phyloP scores from a whole-genome alignment of 2,329 filamentous ascomycete genomes.

The Aspergillus ochraceoroseus region DNA sequence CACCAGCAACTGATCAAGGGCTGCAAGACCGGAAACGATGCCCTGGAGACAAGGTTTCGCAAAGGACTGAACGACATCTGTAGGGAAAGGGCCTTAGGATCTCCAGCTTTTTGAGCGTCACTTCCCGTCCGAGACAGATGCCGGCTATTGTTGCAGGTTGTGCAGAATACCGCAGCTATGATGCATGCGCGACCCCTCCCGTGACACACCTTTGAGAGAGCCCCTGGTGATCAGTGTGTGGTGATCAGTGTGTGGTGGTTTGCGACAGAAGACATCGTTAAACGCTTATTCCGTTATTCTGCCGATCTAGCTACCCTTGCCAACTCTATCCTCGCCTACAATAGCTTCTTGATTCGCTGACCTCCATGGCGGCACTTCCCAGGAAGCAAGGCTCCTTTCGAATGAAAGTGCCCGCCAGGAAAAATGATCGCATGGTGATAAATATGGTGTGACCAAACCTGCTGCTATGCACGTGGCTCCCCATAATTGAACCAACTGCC shows the following conservation, averaged over 20 bases:
- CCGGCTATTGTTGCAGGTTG: constrained; percentile 11
- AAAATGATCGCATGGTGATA: constrained; percentile 20
- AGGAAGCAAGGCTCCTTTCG: constrained; percentile 21
- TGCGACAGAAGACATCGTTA: constrained; percentile 19
- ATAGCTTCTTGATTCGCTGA: constrained; percentile 13
- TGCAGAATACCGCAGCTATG: constrained; percentile 12
- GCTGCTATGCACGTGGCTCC: constrained; percentile 16
- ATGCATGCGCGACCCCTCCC: constrained; percentile 12
- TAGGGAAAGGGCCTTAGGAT: constrained; percentile 7
- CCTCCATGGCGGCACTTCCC: constrained; percentile 17
- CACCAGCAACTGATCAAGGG: constrained; percentile 19
- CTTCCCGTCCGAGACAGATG: constrained; percentile 6
- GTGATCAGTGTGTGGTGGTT: too few species aligned
- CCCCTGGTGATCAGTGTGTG: constrained; percentile 9
- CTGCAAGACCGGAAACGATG: constrained; percentile 16
- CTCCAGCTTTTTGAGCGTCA: background rate
- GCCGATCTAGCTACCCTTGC: constrained; percentile 14
- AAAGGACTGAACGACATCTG: constrained; percentile 1
- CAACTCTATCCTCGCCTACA: constrained; percentile 11
- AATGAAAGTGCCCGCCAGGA: constrained; percentile 20
- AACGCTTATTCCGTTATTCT: constrained; percentile 21
- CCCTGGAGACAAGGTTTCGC: constrained; percentile 11
- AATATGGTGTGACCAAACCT: constrained; percentile 21
- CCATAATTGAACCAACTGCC: constrained; percentile 15
- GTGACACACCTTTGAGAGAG: background rate